Percentiles rank a stretch among this genome's conserved stretches.
Conservation (phyloP, 225 moss, liverwort and hornwort species). For the Pseudoscleropodium purum region DNA sequence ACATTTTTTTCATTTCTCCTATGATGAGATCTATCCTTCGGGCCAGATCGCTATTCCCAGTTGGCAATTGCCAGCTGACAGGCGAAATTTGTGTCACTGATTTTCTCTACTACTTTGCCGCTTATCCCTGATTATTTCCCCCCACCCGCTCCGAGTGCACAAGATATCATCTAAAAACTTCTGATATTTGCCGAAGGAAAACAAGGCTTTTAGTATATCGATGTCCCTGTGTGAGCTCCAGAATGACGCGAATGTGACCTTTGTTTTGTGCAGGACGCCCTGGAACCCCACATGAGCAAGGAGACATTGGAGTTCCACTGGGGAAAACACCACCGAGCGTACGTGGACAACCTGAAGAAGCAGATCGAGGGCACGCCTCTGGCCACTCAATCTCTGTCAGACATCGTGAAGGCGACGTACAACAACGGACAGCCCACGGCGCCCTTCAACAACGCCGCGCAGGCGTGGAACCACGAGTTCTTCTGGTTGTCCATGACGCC, state of each 20-base stretch:
- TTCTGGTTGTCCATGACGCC: slow-evolving; percentile 73
- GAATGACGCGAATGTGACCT: not conserved
- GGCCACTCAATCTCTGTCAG: slow-evolving; percentile 32
- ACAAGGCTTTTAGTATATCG: not conserved
- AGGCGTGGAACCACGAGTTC: slow-evolving; percentile 81
- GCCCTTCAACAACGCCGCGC: slow-evolving; percentile 64
- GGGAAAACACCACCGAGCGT: slow-evolving; percentile 70
- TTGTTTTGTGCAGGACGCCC: slow-evolving; percentile 41
- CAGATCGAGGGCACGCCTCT: slow-evolving; percentile 61
- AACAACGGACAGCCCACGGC: slow-evolving; percentile 59
- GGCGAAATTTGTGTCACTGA: not conserved
- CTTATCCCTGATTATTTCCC: not conserved
- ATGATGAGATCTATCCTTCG: not conserved
- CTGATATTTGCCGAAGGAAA: not conserved
- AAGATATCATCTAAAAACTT: not conserved
- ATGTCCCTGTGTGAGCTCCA: not conserved
- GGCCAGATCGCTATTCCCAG: not conserved
- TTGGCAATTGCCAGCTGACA: not conserved
- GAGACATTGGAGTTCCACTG: slow-evolving; percentile 68
- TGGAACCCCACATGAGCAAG: slow-evolving; percentile 78
- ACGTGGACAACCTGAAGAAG: slow-evolving; percentile 63
- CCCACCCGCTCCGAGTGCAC: not conserved
- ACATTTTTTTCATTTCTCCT: not conserved
- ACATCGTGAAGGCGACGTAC: slow-evolving; percentile 49
- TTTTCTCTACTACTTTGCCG: not conserved